phyloP scores from a whole-genome alignment of 2,329 filamentous ascomycete species.

The Penicillium sp. region DNA sequence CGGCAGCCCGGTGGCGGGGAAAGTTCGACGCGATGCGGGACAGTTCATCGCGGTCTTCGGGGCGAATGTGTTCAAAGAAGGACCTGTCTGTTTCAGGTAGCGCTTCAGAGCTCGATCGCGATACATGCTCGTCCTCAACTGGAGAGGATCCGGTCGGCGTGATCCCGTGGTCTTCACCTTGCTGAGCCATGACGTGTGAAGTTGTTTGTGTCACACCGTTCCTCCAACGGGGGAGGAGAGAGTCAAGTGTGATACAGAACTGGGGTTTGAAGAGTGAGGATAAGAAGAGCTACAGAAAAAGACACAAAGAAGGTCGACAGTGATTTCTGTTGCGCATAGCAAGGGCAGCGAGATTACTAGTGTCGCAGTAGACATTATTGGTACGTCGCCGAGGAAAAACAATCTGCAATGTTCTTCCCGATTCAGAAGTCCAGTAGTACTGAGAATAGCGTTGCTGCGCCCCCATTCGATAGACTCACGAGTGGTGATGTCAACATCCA shows the following conservation, averaged over 20 bases:
- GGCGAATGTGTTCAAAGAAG: conserved; percentile 27
- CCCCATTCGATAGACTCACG: conserved; percentile 4
- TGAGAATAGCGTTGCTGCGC: conserved; percentile 2
- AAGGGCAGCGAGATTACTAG: no score
- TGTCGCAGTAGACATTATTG: no score
- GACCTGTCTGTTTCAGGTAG: conserved; percentile 20
- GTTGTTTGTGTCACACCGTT: background rate
- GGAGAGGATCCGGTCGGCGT: conserved; percentile 14
- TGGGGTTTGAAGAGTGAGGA: no score
- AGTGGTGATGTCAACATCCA: conserved; percentile 25
- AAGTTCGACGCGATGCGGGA: conserved; percentile 32
- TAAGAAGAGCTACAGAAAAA: no score
- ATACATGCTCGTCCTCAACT: conserved; percentile 11
- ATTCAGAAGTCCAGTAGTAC: background rate
- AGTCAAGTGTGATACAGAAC: no score
- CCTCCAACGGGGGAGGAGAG: no score
- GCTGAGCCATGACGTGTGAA: conserved; percentile 8
- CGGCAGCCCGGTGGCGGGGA: conserved; percentile 19
- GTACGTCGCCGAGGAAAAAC: no score
- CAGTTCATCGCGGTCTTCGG: conserved; percentile 27
- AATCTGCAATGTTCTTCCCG: background rate
- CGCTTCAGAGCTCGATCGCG: conserved; percentile 15
- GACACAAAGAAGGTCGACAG: no score
- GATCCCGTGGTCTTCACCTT: conserved; percentile 9
- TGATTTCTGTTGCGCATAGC: no score